A percentile compares a stretch with the other conserved stretches of the same genome.
Evolutionary conservation across 2,329 filamentous ascomycete genomes (phyloP).

Genomic region (Tolypocladium nubicola): DNA sequence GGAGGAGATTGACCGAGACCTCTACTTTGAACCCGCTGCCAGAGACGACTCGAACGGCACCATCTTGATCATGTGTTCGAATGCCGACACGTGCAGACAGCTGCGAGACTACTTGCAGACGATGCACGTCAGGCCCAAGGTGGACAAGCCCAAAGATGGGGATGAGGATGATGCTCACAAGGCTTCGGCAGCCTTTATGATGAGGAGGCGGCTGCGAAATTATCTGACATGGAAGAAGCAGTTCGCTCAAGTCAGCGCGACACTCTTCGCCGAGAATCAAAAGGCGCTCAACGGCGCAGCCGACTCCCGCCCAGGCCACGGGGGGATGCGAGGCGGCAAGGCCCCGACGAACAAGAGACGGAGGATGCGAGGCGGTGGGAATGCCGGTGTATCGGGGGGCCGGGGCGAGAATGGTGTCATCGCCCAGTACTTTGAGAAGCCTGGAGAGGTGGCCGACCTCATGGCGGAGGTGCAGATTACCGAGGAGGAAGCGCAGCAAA

Average conservation of each 20-base stretch:
- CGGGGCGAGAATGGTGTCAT: constrained; percentile 66
- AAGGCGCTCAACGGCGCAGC: constrained; percentile 59
- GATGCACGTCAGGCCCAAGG: constrained; percentile 63
- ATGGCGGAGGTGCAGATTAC: constrained; percentile 78
- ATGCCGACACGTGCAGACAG: constrained; percentile 76
- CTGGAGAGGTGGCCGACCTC: constrained; percentile 69
- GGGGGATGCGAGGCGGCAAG: constrained; percentile 41
- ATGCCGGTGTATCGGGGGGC: constrained; percentile 42
- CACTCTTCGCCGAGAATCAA: constrained; percentile 70
- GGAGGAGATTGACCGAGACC: constrained; percentile 84
- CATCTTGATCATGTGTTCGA: constrained; percentile 91
- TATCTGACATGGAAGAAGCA: constrained; percentile 88
- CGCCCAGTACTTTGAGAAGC: constrained; percentile 69
- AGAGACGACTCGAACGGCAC: constrained; percentile 82
- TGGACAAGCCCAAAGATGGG: constrained; percentile 25
- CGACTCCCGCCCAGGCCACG: constrained; percentile 38
- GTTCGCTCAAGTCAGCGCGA: constrained; percentile 74
- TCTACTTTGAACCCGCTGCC: constrained; percentile 70
- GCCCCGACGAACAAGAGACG: constrained; percentile 78
- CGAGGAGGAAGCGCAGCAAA: constrained; percentile 63
- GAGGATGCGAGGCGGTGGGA: constrained; percentile 69
- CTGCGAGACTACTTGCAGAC: constrained; percentile 83
- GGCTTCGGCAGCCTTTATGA: constrained; percentile 75
- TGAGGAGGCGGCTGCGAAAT: constrained; percentile 75
- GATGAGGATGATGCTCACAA: constrained; percentile 43